Conservation (phyloP, 2,329 filamentous ascomycete species). For the Stagonosporopsis vannaccii region DNA sequence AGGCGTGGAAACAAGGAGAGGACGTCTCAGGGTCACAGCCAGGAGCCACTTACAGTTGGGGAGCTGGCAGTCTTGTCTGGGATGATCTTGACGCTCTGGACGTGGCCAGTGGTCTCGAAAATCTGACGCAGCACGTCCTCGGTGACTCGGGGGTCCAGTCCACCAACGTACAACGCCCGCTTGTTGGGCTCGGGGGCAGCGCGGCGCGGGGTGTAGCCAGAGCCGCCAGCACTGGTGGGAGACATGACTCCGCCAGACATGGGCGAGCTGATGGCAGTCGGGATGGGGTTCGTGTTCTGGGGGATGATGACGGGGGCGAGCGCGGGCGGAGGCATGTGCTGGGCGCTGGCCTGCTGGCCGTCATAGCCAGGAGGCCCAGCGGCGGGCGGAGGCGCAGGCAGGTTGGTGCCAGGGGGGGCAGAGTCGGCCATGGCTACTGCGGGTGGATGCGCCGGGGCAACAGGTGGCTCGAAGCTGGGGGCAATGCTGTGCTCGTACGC, state of each 20-base stretch:
- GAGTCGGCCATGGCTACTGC: conserved; percentile 75
- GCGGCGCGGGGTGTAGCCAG: conserved; percentile 76
- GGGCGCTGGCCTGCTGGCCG: conserved; percentile 57
- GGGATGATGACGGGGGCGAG: conserved; percentile 86
- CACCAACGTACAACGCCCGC: conserved; percentile 93
- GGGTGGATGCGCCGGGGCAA: conserved; percentile 22
- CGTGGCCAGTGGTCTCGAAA: conserved; percentile 97
- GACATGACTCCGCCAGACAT: conserved; percentile 83
- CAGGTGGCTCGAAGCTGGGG: not conserved
- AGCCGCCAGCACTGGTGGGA: conserved; percentile 73
- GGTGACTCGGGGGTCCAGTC: conserved; percentile 91
- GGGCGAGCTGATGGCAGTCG: conserved; percentile 88
- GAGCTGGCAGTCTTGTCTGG: conserved; percentile 96
- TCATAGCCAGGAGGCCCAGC: conserved; percentile 80
- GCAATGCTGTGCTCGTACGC: conserved; percentile 6
- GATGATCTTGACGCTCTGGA: conserved; percentile 99
- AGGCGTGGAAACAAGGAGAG: conserved; percentile 4
- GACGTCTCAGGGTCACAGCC: conserved; percentile 13
- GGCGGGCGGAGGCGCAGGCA: conserved; percentile 74
- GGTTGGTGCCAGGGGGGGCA: conserved; percentile 66
- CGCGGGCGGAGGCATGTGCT: conserved; percentile 88
- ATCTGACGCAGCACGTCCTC: conserved; percentile 97
- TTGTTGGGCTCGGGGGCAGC: conserved; percentile 98
- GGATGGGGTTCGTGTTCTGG: conserved; percentile 94
- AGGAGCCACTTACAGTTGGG: conserved; percentile 30